Conservation (phyloP, 495 filamentous ascomycete species). For the Articulospora tetracladia region DNA sequence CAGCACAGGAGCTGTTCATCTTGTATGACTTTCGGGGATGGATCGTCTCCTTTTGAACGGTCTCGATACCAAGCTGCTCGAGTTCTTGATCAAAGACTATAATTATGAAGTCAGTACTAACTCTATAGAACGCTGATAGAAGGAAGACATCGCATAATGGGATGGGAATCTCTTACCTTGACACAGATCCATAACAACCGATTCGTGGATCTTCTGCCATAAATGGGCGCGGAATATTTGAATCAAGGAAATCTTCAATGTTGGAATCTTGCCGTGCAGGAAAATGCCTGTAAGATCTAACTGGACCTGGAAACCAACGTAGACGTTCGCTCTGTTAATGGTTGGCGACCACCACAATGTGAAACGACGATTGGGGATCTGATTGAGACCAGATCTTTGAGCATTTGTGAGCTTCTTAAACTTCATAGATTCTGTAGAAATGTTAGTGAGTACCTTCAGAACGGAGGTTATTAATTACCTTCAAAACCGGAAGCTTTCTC, state of each 20-base stretch:
- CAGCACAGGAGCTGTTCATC: slow-evolving; percentile 99
- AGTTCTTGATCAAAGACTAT: slow-evolving; percentile 99
- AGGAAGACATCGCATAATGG: too few relatives aligned
- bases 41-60: slow-evolving; percentile 99
- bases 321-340: slow-evolving; percentile 58
- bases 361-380: slow-evolving; percentile 99
- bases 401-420: slow-evolving; percentile 99
- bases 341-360: slow-evolving; percentile 82
- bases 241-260: slow-evolving; percentile 96
- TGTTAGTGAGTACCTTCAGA: background rate
- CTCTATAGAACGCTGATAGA: too few relatives aligned
- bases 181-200: slow-evolving; percentile 98
- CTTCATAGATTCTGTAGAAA: slow-evolving; percentile 73
- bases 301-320: slow-evolving; percentile 98
- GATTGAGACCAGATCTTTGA: slow-evolving; percentile 96
- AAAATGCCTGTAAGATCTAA: slow-evolving; percentile 98
- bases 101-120: too few relatives aligned
- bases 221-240: slow-evolving; percentile 99
- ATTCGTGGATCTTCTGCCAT: slow-evolving; percentile 99
- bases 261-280: slow-evolving; percentile 99
- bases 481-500: slow-evolving; percentile 63
- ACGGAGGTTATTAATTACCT: slow-evolving; percentile 20
- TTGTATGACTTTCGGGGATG: slow-evolving; percentile 99
- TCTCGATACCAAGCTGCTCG: slow-evolving; percentile 94
- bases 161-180: too few relatives aligned